phyloP scores from a whole-genome alignment of 2,329 filamentous ascomycete species.

The Ophiostoma ulmi region DNA sequence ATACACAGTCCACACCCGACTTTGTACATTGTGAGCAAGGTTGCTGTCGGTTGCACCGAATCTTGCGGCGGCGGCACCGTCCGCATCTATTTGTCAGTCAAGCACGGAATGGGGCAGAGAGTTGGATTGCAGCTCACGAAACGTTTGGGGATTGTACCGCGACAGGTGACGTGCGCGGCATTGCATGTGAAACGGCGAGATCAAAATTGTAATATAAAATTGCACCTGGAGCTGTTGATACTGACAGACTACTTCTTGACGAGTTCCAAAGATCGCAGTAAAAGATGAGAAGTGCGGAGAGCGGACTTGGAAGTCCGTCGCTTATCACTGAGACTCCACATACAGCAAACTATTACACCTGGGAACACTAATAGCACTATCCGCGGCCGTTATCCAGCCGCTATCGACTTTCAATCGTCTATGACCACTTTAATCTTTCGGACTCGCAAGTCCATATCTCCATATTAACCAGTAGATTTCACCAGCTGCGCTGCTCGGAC shows the following conservation, averaged over 20 bases:
- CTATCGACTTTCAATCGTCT: not conserved
- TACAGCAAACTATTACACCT: not conserved
- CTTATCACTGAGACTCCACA: not conserved
- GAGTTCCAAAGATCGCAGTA: not conserved
- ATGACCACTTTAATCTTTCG: not conserved
- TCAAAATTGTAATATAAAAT: not conserved
- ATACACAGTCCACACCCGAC: not conserved
- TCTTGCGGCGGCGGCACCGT: conserved; percentile 11
- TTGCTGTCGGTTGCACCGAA: conserved; percentile 3
- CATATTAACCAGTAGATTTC: not conserved
- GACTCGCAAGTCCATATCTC: not conserved
- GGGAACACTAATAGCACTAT: not conserved
- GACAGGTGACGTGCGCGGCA: not conserved
- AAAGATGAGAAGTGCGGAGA: not conserved
- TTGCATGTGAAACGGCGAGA: not conserved
- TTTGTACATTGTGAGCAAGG: conserved; percentile 7
- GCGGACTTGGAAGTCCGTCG: conserved; percentile 1
- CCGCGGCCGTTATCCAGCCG: not conserved
- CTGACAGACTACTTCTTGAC: not conserved
- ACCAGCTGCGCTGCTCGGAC: not conserved
- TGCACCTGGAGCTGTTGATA: not conserved
- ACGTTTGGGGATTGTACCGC: not conserved
- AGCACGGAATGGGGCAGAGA: conserved; percentile 32
- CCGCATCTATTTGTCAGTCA: conserved; percentile 2
- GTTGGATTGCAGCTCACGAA: conserved; percentile 31